A percentile compares a stretch with the other conserved stretches of the same genome.
phyloP scores from a whole-genome alignment of 768 basidiomycete species.

The Lentinula boryana region DNA sequence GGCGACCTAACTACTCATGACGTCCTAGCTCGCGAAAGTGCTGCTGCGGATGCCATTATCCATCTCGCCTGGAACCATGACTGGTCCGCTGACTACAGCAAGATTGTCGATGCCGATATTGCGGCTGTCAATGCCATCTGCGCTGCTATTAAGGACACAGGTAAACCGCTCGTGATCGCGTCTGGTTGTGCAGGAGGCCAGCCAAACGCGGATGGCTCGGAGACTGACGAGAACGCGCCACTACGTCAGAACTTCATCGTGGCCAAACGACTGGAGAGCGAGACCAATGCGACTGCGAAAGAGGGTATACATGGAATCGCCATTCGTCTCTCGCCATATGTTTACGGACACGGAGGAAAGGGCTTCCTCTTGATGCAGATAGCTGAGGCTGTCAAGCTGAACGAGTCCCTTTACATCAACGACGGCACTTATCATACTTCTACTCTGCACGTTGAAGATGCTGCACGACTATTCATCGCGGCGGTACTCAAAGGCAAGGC shows the following conservation, averaged over 20 bases:
- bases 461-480: background rate
- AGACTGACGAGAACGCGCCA: background rate
- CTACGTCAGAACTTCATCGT: background rate
- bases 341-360: background rate
- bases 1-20: background rate
- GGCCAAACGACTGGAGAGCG: background rate
- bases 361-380: background rate
- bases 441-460: background rate
- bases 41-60: background rate
- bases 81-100: background rate
- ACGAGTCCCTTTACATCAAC: background rate
- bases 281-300: background rate
- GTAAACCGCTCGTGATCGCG: background rate
- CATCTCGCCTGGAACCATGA: background rate
- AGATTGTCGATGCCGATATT: background rate
- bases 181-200: background rate
- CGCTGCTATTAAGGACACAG: background rate
- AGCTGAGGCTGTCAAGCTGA: background rate
- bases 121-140: background rate
- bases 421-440: background rate
- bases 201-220: background rate
- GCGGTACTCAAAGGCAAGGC: background rate
- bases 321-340: background rate
- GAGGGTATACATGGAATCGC: background rate
- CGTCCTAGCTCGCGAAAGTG: background rate